Evolutionary conservation across 116 monocot genomes (phyloP).

Genomic region (Cymodocea nodosa): DNA sequence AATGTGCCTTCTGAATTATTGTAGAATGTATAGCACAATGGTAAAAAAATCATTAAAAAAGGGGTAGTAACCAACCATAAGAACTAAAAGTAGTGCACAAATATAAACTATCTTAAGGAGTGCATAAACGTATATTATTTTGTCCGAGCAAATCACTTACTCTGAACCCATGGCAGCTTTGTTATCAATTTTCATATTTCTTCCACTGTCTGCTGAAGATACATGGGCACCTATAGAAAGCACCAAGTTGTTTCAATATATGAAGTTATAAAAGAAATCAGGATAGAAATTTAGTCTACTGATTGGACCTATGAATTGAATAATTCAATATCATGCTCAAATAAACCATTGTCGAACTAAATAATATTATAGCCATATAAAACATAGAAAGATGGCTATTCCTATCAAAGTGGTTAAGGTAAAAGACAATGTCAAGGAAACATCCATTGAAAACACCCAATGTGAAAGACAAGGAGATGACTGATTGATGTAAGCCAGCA

Average conservation of each 20-base stretch:
- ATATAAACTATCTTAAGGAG: too few relatives aligned
- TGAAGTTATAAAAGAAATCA: not conserved
- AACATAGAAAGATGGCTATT: too few relatives aligned
- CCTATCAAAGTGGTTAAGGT: too few relatives aligned
- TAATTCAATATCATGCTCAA: not conserved
- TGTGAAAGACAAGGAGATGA: too few relatives aligned
- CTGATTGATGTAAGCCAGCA: too few relatives aligned
- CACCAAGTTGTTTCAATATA: not conserved
- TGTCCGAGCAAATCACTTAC: not conserved
- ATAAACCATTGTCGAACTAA: not conserved
- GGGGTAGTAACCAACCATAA: not conserved
- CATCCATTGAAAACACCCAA: too few relatives aligned
- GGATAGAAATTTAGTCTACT: not conserved
- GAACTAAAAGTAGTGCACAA: not conserved
- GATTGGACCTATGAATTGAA: not conserved
- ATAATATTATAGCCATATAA: too few relatives aligned
- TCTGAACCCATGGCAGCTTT: not conserved
- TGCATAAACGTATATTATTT: too few relatives aligned
- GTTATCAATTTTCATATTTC: not conserved
- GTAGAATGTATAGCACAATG: not conserved
- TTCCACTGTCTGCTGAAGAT: constrained; percentile 2
- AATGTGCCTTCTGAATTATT: not conserved
- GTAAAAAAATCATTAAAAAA: not conserved
- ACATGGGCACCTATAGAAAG: not conserved
- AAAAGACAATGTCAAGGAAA: too few relatives aligned